Evolutionary conservation across 306 rosid genomes (phyloP).

Genomic region (Casuarina equisetifolia): DNA sequence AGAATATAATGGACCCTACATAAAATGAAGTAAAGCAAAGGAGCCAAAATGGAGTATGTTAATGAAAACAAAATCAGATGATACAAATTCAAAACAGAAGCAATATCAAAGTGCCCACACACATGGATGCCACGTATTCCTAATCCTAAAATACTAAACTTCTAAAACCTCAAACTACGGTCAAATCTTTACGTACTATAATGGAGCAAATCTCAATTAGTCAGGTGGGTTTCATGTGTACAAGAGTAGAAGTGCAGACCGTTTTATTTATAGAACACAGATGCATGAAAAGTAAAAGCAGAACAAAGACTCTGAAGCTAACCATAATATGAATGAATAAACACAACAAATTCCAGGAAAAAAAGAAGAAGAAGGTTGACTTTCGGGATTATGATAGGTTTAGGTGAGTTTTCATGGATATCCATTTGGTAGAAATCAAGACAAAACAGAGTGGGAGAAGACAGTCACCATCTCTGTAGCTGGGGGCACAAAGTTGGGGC

Average conservation of each 20-base stretch:
- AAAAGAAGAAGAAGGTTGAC: not conserved
- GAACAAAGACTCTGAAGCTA: not conserved
- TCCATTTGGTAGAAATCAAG: not conserved
- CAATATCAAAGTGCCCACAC: not conserved
- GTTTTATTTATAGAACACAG: not conserved
- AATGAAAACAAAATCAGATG: too few relatives aligned
- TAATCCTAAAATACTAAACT: not conserved
- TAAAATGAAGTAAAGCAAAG: too few relatives aligned
- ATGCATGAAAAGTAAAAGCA: not conserved
- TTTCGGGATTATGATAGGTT: not conserved
- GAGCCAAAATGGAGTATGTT: too few relatives aligned
- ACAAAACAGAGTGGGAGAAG: not conserved
- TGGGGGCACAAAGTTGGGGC: not conserved
- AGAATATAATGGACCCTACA: too few relatives aligned
- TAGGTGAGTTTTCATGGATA: not conserved
- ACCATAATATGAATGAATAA: not conserved
- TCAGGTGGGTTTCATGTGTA: not conserved
- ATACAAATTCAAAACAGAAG: too few relatives aligned
- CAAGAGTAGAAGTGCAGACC: not conserved
- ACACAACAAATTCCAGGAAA: not conserved
- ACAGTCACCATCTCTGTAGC: constrained; percentile 28
- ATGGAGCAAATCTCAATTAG: not conserved
- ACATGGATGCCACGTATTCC: not conserved
- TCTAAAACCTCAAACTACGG: not conserved
- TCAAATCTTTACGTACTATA: not conserved